Evolutionary conservation across 345 rosid genomes (phyloP).

Genomic region (Ailanthus altissimus): DNA sequence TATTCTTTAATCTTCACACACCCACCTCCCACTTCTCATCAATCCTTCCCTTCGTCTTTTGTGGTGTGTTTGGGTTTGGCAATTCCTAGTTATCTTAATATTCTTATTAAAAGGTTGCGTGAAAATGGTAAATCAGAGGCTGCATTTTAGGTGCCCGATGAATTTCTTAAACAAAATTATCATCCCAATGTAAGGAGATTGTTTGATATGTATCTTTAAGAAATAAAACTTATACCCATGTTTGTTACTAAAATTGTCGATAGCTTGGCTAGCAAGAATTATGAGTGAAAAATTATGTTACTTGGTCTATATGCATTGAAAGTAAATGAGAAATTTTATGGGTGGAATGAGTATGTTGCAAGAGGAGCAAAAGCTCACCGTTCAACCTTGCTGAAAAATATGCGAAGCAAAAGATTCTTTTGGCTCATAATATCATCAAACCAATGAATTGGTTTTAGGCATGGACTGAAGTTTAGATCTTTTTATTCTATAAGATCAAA

Average conservation of each 20-base stretch:
- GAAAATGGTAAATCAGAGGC: slow-evolving; percentile 63
- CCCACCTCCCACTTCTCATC: too few relatives aligned
- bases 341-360: not conserved
- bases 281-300: too few relatives aligned
- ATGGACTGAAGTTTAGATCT: not conserved
- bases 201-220: too few relatives aligned
- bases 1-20: too few relatives aligned
- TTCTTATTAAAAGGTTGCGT: slow-evolving; percentile 73
- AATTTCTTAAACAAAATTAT: too few relatives aligned
- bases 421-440: not conserved
- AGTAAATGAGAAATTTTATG: not conserved
- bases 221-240: too few relatives aligned
- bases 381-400: not conserved
- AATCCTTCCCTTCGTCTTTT: too few relatives aligned
- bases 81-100: slow-evolving; percentile 77
- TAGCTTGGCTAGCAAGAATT: too few relatives aligned
- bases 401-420: not conserved
- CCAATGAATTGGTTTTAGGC: not conserved
- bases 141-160: slow-evolving; percentile 42
- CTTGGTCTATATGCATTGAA: not conserved
- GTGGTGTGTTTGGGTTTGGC: slow-evolving; percentile 66
- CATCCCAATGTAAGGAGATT: too few relatives aligned
- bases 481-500: not conserved
- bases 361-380: not conserved
- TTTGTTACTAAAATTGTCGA: too few relatives aligned